Evolutionary conservation across 805 yeast genomes (phyloP).

Genomic region (Ogataea glucozyma): DNA sequence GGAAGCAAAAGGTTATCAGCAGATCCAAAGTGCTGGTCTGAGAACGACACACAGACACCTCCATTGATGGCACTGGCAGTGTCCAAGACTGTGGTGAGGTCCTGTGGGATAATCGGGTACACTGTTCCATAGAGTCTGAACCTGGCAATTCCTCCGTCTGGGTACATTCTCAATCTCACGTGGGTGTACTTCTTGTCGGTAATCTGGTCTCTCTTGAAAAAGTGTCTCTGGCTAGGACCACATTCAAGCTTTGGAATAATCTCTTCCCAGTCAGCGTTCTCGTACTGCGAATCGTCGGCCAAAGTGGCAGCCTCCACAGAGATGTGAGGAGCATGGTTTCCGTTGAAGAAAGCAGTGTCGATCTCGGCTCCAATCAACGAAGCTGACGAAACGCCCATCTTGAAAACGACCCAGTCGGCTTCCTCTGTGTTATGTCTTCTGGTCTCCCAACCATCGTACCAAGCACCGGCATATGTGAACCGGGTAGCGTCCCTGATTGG

Average conservation of each 20-base stretch:
- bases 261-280: conserved; percentile 60
- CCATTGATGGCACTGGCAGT: conserved; percentile 83
- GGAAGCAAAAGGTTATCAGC: conserved; percentile 88
- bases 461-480: conserved; percentile 85
- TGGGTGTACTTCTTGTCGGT: conserved; percentile 74
- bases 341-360: conserved; percentile 92
- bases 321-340: conserved; percentile 91
- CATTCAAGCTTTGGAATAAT: conserved; percentile 74
- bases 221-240: conserved; percentile 87
- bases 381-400: conserved; percentile 83
- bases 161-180: conserved; percentile 86
- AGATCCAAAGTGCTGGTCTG: conserved; percentile 94
- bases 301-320: conserved; percentile 71
- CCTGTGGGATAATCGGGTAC: conserved; percentile 62
- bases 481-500: conserved; percentile 82
- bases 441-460: conserved; percentile 99
- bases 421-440: conserved; percentile 85
- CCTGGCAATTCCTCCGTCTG: conserved; percentile 97
- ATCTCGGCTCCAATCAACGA: conserved; percentile 79
- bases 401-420: conserved; percentile 84
- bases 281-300: conserved; percentile 37
- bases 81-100: conserved; percentile 53
- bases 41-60: conserved; percentile 78
- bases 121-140: conserved; percentile 88
- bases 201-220: conserved; percentile 60